Base-by-base conservation (phyloP, 2,329 filamentous ascomycete species). In the Colletotrichum magnum region DNA sequence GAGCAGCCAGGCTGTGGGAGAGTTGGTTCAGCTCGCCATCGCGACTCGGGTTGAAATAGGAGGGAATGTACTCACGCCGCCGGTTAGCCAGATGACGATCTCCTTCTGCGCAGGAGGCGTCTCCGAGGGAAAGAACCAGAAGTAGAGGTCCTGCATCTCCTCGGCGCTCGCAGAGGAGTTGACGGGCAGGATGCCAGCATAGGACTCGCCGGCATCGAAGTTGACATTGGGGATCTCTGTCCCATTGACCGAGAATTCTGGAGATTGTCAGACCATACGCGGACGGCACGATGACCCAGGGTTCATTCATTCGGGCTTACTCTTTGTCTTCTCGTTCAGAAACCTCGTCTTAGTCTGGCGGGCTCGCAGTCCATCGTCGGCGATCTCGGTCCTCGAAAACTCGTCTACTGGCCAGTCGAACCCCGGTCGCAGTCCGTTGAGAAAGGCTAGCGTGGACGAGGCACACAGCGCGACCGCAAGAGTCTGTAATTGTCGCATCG, bases 141-240 rank as follows among this genome's bases (percentile, higher is more conserved):
- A 92, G 77, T 86, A 92, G 2, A 92, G 77, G 70, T 90, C 78
- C 24, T 64, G 61, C 5, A 39, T 28, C 18, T 18, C 53, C 75
- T 88, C 88, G 39, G 86, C 75, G 0, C 80, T 76, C 15, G 81
- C 75, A 45, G 39, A 36, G 10, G 81, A 77, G 2, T 84, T 84
- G 65, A 92, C 87, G 5, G 90, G 89, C 36, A 92, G 76, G 12
- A 87, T 77, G 18, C 90, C 90, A 32, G 89, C 86, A 72, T 91
- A 92, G 0, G 87, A 89, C 77, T 92, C 89, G 54, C 87, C 87
- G 52, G 93, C 81, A 70, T 94, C 91, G 71, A 93, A 94, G 39
- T 85, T 75, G 0, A 94, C 89, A 21, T 93, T 90, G 0, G 92
- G 92, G 60, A 94, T 87, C 1, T 79, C 83, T 2, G 83, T 85